These are phyloP conservation scores for Vicia villosa DNA, from an alignment of 306 rosid genomes.

Conservation along the genomic window DNA sequence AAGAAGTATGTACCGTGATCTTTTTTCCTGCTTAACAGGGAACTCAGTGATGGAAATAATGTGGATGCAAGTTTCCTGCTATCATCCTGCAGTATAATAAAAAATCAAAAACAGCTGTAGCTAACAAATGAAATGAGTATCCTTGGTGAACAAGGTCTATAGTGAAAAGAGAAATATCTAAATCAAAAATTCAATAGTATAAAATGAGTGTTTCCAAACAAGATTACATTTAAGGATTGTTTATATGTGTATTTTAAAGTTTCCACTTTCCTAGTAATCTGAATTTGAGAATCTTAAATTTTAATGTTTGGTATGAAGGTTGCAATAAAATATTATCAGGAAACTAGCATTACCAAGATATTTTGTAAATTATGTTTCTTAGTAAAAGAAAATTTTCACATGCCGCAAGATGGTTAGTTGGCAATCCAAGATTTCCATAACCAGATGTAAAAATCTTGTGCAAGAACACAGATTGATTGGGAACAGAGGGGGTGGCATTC, in stretches of 20 bases:
- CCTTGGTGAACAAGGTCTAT: not conserved
- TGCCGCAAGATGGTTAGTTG: no score
- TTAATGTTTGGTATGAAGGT: not conserved
- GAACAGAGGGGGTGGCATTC: no score
- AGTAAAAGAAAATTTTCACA: no score
- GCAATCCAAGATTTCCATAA: no score
- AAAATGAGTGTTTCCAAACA: no score
- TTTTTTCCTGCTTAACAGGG: constrained; percentile 69
- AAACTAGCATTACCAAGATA: not conserved
- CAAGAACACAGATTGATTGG: no score
- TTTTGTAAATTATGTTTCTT: no score
- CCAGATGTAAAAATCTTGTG: no score
- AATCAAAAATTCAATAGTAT: not conserved
- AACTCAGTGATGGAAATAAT: constrained; percentile 75
- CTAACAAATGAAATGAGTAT: constrained; percentile 18
- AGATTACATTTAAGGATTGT: not conserved
- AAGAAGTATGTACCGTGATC: constrained; percentile 71
- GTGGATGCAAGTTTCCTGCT: constrained; percentile 79
- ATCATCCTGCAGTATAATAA: constrained; percentile 66
- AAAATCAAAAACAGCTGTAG: constrained; percentile 13
- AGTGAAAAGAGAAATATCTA: constrained; percentile 17
- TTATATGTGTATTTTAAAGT: not conserved
- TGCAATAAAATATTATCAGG: not conserved
- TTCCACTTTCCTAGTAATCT: not conserved
- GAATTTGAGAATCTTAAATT: not conserved